Evolutionary conservation across 345 rosid species (phyloP).

Genomic region (Eucalyptus camaldulensis): DNA sequence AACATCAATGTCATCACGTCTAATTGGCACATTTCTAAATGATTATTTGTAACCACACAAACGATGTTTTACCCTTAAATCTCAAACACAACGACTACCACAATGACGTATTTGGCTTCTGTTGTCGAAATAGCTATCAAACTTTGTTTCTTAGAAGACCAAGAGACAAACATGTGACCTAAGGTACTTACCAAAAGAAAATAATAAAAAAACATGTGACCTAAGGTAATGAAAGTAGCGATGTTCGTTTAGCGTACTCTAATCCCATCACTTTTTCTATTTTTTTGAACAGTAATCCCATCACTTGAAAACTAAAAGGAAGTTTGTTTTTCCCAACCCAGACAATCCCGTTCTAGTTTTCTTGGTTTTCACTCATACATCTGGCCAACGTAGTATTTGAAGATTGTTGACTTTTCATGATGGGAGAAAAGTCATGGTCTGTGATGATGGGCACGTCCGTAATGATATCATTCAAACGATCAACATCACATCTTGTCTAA

Average conservation of each 20-base stretch:
- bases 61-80: not conserved
- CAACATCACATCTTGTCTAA: not conserved
- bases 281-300: no score
- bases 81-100: not conserved
- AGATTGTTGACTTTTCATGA: not conserved
- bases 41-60: not conserved
- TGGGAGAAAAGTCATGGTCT: not conserved
- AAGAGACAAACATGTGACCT: not conserved
- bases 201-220: not conserved
- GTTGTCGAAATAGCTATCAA: not conserved
- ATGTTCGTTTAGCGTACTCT: no score
- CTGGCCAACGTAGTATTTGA: not conserved
- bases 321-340: not conserved
- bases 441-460: not conserved
- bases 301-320: not conserved
- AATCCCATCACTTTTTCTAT: no score
- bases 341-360: not conserved
- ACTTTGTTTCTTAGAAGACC: not conserved
- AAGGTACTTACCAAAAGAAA: no score
- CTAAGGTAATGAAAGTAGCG: not conserved
- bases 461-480: not conserved
- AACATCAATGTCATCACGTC: not conserved
- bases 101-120: rapidly evolving
- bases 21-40: not conserved
- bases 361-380: not conserved